Evolutionary conservation across 2,329 filamentous ascomycete species (phyloP), one percentile per base, ranked within the genome.

Genomic region (Paradendryphiella salina): DNA sequence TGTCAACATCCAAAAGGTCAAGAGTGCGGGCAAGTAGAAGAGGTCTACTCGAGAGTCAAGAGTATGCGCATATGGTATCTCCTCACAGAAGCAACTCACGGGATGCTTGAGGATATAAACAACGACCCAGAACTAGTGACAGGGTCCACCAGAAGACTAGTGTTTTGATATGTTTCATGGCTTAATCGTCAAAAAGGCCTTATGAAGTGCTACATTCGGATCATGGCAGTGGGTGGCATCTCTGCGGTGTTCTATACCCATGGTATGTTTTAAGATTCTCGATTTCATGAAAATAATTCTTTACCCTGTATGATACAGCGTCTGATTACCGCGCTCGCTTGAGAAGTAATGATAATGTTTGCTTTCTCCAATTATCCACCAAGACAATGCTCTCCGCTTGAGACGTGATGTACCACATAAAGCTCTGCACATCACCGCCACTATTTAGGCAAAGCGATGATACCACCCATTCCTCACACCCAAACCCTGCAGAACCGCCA

Each of bases 401-500:
- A 15, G n/a, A 40, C 11, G 15, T 40, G 26, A 20, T 7, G 10
- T 26, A 14, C 13, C 3, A n/a, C 9, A 6, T 15, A 8, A 32
- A 5, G 15, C 5, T 17, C 18, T 20, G 14, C 38, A 13, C 10
- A 47, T 10, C 31, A 36, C 14, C 4, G n/a, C 23, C 15, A 1
- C 8, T 10, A 18, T 21, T 32, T 54, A 54, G 0, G 36, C 11
- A 32, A 59, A 47, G 37, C 45, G 57, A 31, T 57, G 55, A 35
- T 61, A 61, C 52, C 51, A 61, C 33, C 54, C 59, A 35, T 57
- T 51, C 45, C 50, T 63, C 11, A 60, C 63, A 6, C 63, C 64
- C 10, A 66, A 28, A 3, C 57, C 62, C 43, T 70, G 67, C 43
- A 71, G 15, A 21, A 65, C 40, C n/a, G 58, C 66, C 15, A 64